Conservation (phyloP, 352 stramenopile genomes). For the Pythium rhizo-oryzae region DNA sequence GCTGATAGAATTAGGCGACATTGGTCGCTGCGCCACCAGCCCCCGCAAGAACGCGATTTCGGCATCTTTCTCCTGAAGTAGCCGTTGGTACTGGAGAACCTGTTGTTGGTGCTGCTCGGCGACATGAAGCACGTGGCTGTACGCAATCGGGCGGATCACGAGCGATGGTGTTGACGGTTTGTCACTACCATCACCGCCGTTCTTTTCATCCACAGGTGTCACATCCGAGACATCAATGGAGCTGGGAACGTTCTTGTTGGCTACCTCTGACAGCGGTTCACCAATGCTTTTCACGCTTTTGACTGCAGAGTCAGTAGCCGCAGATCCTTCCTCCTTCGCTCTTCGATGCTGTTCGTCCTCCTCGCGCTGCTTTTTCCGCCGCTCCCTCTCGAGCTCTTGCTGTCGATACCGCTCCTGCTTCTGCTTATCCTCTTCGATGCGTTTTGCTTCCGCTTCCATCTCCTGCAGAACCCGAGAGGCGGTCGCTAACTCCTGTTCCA, state of each 20-base stretch:
- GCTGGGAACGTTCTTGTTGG: background rate
- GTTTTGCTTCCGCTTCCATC: slow-evolving; percentile 31
- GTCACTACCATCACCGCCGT: background rate
- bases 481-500: slow-evolving; percentile 54
- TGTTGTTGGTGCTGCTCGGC: slow-evolving; percentile 74
- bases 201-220: background rate
- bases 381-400: slow-evolving; percentile 31
- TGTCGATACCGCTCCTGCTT: slow-evolving; percentile 35
- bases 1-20: background rate
- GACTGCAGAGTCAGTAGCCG: background rate
- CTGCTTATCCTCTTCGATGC: slow-evolving; percentile 19
- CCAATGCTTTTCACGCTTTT: background rate
- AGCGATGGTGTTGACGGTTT: slow-evolving; percentile 39
- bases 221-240: background rate
- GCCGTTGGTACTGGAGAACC: slow-evolving; percentile 52
- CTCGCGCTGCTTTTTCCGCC: background rate
- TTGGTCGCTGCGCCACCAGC: slow-evolving; percentile 34
- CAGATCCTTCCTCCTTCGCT: background rate
- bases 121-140: slow-evolving; percentile 65
- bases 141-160: slow-evolving; percentile 72
- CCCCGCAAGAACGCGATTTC: slow-evolving; percentile 57
- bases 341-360: slow-evolving; percentile 13
- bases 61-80: slow-evolving; percentile 67
- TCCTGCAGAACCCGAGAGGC: slow-evolving; percentile 51
- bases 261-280: background rate